Evolutionary conservation across 106 monocot species (phyloP).

Genomic region (Platanthera zijinensis): DNA sequence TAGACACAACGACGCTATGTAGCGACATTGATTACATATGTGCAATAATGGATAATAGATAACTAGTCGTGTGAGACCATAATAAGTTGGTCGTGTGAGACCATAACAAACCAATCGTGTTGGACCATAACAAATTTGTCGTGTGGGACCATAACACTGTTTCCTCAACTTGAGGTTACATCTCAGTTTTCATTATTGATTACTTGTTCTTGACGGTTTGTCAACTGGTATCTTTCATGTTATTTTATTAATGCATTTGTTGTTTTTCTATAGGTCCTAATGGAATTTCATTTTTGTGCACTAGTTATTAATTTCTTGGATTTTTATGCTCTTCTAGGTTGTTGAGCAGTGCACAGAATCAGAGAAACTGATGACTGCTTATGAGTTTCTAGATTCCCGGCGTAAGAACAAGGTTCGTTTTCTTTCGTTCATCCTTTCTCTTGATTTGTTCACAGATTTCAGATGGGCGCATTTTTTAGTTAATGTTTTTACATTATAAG

Average conservation of each 20-base stretch:
- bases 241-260: neutral
- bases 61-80: too few relatives aligned
- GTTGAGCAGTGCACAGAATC: constrained; percentile 75
- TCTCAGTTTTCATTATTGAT: neutral
- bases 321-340: constrained; percentile 40
- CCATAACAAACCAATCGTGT: too few relatives aligned
- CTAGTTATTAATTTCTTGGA: neutral
- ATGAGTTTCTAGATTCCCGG: constrained; percentile 78
- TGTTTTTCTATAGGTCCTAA: neutral
- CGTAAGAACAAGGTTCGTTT: constrained; percentile 70
- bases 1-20: too few relatives aligned
- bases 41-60: too few relatives aligned
- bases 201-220: neutral
- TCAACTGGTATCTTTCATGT: neutral
- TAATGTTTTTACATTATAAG: neutral
- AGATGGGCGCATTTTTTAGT: neutral
- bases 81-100: too few relatives aligned
- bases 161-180: neutral
- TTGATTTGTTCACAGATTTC: neutral
- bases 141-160: too few relatives aligned
- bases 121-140: too few relatives aligned
- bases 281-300: neutral
- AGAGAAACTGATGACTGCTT: constrained; percentile 60
- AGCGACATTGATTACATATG: too few relatives aligned
- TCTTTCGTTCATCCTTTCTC: neutral